phyloP scores from a whole-genome alignment of 352 stramenopile species.

The Phytophthora hibernalis region DNA sequence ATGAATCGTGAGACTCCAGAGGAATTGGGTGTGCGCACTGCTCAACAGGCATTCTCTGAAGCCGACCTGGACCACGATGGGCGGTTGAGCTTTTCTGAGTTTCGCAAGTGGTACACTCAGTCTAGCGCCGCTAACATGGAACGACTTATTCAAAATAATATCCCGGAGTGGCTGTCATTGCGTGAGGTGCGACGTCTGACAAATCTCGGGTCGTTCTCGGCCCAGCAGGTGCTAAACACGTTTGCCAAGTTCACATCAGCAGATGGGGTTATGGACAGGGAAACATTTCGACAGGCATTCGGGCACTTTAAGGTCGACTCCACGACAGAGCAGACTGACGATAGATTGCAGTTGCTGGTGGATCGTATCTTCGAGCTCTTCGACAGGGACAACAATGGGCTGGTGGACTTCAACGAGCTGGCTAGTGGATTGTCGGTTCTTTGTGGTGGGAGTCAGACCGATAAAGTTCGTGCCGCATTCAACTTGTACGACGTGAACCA shows the following conservation, averaged over 20 bases:
- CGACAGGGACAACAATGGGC: slow-evolving; percentile 81
- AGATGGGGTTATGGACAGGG: slow-evolving; percentile 75
- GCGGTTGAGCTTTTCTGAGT: slow-evolving; percentile 78
- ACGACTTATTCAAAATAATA: slow-evolving; percentile 80
- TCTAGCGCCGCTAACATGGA: slow-evolving; percentile 82
- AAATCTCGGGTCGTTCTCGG: slow-evolving; percentile 72
- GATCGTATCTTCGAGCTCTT: slow-evolving; percentile 86
- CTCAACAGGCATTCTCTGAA: slow-evolving; percentile 77
- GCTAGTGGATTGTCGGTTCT: slow-evolving; percentile 81
- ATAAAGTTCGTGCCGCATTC: slow-evolving; percentile 87
- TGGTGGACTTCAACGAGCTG: slow-evolving; percentile 86
- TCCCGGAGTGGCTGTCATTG: slow-evolving; percentile 78
- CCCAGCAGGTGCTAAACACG: slow-evolving; percentile 78
- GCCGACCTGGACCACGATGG: slow-evolving; percentile 75
- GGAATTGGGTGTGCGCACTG: slow-evolving; percentile 67
- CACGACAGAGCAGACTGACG: slow-evolving; percentile 20
- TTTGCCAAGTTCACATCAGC: slow-evolving; percentile 72
- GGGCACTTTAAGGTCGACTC: slow-evolving; percentile 54
- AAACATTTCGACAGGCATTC: slow-evolving; percentile 69
- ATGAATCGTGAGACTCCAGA: slow-evolving; percentile 64
- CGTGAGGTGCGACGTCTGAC: slow-evolving; percentile 82
- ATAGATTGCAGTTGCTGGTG: slow-evolving; percentile 67
- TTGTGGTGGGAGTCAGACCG: slow-evolving; percentile 66
- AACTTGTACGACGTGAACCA: slow-evolving; percentile 90
- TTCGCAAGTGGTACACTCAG: slow-evolving; percentile 83